Conservation (phyloP, 1,284 basidiomycete genomes). For the Cryptococcus neoformans region DNA sequence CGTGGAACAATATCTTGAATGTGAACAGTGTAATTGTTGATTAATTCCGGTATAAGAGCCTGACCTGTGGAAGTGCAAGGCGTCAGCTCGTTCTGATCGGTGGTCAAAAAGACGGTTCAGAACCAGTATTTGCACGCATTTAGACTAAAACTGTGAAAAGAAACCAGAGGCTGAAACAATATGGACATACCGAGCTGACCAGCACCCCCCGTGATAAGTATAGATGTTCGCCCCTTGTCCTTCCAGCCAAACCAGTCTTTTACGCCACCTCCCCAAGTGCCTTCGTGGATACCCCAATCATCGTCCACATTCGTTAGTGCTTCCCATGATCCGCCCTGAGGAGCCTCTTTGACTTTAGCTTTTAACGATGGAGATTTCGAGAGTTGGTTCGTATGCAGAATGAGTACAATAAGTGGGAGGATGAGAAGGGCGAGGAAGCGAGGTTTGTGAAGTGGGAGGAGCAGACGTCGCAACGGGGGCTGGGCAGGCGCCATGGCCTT, state of each 20-base stretch:
- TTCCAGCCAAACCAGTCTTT: slow-evolving; percentile 14
- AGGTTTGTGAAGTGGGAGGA: slow-evolving; percentile 27
- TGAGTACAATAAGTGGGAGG: slow-evolving; percentile 4
- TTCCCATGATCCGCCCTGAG: slow-evolving; percentile 13
- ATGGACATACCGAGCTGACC: slow-evolving; percentile 34
- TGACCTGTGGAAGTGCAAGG: slow-evolving; percentile 19
- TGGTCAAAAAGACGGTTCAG: neutral
- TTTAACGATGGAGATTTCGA: neutral
- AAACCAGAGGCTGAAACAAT: neutral
- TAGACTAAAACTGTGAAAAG: too few relatives aligned
- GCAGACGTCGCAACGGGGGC: neutral
- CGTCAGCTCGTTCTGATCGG: neutral
- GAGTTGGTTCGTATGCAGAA: neutral
- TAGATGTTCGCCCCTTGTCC: slow-evolving; percentile 12
- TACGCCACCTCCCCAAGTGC: slow-evolving; percentile 5
- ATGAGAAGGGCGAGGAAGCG: slow-evolving; percentile 4
- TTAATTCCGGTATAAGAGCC: slow-evolving; percentile 23
- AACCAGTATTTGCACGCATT: neutral
- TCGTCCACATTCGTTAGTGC: slow-evolving; percentile 6
- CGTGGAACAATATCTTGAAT: slow-evolving; percentile 27
- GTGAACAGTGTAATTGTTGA: slow-evolving; percentile 27
- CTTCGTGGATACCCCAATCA: neutral
- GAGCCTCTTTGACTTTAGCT: slow-evolving; percentile 5
- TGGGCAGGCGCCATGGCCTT: neutral
- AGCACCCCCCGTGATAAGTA: slow-evolving; percentile 45